A percentile compares a stretch with the other conserved stretches of the same genome.
Evolutionary conservation across 768 basidiomycete genomes (phyloP).

Genomic region (Leccinum sublutescens): DNA sequence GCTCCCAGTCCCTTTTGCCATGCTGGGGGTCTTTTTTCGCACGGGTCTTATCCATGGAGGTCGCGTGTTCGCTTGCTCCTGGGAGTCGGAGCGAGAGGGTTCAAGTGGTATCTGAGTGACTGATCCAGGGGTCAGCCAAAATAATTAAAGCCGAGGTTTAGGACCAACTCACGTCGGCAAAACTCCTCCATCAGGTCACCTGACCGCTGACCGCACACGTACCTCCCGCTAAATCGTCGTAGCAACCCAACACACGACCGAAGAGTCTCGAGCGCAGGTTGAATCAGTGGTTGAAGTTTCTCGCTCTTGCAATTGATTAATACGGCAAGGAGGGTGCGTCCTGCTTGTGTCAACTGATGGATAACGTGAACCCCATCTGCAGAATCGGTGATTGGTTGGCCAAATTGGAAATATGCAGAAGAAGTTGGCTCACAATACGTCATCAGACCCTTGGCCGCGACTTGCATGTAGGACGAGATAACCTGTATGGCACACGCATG

Average conservation of each 20-base stretch:
- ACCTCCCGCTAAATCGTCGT: constrained; percentile 84
- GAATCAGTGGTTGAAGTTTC: constrained; percentile 68
- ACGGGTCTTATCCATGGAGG: constrained; percentile 91
- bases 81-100: constrained; percentile 51
- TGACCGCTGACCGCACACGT: constrained; percentile 87
- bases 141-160: not conserved
- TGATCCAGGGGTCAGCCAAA: constrained; percentile 29
- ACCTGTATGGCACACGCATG: constrained; percentile 80
- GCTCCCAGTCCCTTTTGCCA: constrained; percentile 44
- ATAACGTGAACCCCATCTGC: constrained; percentile 93
- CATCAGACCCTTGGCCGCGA: constrained; percentile 88
- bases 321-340: constrained; percentile 84
- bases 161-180: constrained; percentile 65
- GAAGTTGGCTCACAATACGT: constrained; percentile 74
- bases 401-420: constrained; percentile 3
- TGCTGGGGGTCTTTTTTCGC: constrained; percentile 64
- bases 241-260: constrained; percentile 87
- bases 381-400: constrained; percentile 12
- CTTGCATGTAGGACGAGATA: constrained; percentile 76
- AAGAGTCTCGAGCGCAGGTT: constrained; percentile 80
- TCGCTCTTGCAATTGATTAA: constrained; percentile 87
- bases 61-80: constrained; percentile 47
- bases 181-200: constrained; percentile 96
- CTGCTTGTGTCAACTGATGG: constrained; percentile 92
- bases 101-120: constrained; percentile 89